phyloP scores from a whole-genome alignment of 495 filamentous ascomycete species.

The Aspergillus funiculosus region DNA sequence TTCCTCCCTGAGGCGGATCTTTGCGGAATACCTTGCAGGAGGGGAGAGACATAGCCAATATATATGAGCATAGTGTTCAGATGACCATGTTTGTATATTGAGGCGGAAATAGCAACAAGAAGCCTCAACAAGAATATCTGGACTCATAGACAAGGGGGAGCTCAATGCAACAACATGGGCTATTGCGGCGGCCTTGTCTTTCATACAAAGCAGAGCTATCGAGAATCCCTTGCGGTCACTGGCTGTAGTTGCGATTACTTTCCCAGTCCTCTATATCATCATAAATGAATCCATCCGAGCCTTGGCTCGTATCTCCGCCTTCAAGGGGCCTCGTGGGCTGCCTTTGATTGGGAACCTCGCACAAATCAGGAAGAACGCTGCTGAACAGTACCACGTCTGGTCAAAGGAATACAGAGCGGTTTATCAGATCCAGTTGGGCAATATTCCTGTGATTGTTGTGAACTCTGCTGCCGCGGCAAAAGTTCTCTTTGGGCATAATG shows the following conservation, averaged over 20 bases:
- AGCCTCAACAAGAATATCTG: neutral
- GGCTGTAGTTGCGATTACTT: conserved; percentile 20
- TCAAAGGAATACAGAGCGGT: conserved; percentile 52
- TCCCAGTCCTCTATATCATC: conserved; percentile 42
- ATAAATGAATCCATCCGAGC: conserved; percentile 49
- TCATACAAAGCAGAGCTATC: conserved; percentile 20
- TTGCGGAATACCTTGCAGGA: neutral
- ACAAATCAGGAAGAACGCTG: conserved; percentile 54
- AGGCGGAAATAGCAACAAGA: neutral
- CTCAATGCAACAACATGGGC: conserved; percentile 37
- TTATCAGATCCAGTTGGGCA: conserved; percentile 61
- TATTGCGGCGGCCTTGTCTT: conserved; percentile 22
- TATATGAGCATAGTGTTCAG: conserved; percentile 2
- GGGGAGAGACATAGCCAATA: neutral
- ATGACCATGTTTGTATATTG: neutral
- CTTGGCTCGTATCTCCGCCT: conserved; percentile 43
- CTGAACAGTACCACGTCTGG: conserved; percentile 56
- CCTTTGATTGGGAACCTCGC: conserved; percentile 60
- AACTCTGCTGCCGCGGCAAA: conserved; percentile 54
- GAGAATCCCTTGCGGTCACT: conserved; percentile 28
- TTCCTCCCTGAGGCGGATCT: conserved; percentile 12
- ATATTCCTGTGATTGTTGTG: conserved; percentile 55
- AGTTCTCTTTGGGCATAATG: conserved; percentile 53
- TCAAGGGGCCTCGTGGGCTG: conserved; percentile 51
- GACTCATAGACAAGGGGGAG: neutral